These are phyloP conservation scores for Trypanosoma melophagium DNA, from an alignment of 208 protist genomes.

Conservation along the genomic window DNA sequence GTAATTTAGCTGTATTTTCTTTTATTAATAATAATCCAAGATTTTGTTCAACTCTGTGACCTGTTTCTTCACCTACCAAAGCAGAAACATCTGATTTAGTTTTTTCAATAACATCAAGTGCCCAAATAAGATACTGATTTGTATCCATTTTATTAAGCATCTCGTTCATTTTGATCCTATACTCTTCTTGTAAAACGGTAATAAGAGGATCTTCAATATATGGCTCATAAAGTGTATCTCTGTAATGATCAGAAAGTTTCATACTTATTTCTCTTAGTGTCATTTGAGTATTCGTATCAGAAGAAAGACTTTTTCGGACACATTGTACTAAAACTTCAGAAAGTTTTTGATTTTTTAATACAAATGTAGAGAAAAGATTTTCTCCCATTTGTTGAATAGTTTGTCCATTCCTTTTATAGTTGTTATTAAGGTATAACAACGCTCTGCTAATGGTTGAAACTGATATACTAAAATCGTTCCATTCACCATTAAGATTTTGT, in stretches of 20 bases:
- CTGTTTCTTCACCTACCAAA: constrained; percentile 22
- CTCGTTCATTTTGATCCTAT: constrained; percentile 20
- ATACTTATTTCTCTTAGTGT: constrained; percentile 10
- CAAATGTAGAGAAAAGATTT: constrained; percentile 40
- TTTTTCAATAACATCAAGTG: constrained; percentile 14
- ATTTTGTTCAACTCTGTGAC: constrained; percentile 13
- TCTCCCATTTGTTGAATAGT: constrained; percentile 52
- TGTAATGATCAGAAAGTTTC: constrained; percentile 16
- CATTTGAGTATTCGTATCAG: not conserved
- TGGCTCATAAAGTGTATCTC: constrained; percentile 20
- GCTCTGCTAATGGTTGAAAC: constrained; percentile 48
- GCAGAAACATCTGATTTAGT: constrained; percentile 22
- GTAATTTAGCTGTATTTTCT: constrained; percentile 25
- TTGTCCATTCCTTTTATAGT: constrained; percentile 36
- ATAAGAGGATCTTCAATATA: constrained; percentile 23
- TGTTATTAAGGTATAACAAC: constrained; percentile 71
- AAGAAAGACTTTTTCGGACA: constrained; percentile 6
- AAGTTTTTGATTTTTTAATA: constrained; percentile 21
- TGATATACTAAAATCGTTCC: constrained; percentile 49
- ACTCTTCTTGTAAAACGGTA: constrained; percentile 16
- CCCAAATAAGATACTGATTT: constrained; percentile 33
- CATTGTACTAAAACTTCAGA: constrained; percentile 13
- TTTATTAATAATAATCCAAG: constrained; percentile 29
- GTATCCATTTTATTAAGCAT: constrained; percentile 3
- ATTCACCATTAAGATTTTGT: constrained; percentile 40